phyloP scores from a whole-genome alignment of 257 asterid genomes.

The Nicotiana sylvestris region DNA sequence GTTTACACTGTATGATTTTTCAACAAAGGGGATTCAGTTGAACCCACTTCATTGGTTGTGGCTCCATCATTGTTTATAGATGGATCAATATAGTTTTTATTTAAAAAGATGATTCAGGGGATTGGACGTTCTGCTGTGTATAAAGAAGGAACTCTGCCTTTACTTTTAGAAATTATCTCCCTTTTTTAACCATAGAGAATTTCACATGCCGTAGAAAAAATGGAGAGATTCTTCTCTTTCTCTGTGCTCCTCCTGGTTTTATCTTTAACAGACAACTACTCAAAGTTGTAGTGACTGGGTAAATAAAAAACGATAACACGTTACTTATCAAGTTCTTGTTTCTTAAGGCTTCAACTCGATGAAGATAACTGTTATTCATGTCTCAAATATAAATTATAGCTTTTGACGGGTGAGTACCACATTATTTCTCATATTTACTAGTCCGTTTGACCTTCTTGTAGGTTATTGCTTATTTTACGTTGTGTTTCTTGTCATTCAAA shows the following conservation, averaged over 20 bases:
- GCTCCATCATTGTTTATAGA: neutral
- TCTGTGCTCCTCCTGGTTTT: neutral
- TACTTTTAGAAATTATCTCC: neutral
- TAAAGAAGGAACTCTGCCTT: neutral
- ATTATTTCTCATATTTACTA: neutral
- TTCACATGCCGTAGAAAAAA: neutral
- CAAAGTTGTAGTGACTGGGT: neutral
- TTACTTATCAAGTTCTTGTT: neutral
- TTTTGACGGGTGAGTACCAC: neutral
- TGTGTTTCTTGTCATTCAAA: neutral
- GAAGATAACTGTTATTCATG: neutral
- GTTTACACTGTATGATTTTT: too few relatives aligned
- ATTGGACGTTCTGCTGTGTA: neutral
- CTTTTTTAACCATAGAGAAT: neutral
- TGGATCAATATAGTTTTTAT: neutral
- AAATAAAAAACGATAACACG: neutral
- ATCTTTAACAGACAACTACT: neutral
- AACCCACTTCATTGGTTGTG: too few relatives aligned
- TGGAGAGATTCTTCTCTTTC: neutral
- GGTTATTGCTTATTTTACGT: neutral
- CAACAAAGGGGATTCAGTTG: too few relatives aligned
- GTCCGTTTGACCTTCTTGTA: neutral
- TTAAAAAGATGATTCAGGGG: neutral
- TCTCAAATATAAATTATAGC: neutral
- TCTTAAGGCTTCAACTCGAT: neutral